Evolutionary conservation across 2,329 filamentous ascomycete genomes (phyloP), one percentile per base, ranked within the genome.

Genomic region (Aspergillus costaricaensis): DNA sequence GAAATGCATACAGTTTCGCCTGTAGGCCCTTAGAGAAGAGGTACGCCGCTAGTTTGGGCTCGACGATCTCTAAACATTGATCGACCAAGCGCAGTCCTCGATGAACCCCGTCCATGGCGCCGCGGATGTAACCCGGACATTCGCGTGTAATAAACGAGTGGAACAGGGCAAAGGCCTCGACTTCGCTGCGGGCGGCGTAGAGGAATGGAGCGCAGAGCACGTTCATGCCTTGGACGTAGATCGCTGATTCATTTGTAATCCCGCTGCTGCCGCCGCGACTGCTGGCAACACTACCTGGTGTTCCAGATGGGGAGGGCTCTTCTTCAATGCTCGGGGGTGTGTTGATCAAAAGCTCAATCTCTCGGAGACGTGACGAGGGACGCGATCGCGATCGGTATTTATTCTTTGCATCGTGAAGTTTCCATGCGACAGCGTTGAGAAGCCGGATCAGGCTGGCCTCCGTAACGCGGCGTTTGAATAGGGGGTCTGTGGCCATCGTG

Each of bases 221-320:
- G 74, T 99, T 99, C 94, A 99, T 98, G 67, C 95, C 95, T 77
- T 99, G 95, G 2, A 99, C 94, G 70, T 99, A 99, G 43, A 91
- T 93, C 32, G 92, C 91, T 10, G 91, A 85, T 68, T 91, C 89
- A 32, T 80, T 79, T 66, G 88, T 84, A 36, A 65, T 63, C 19
- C 61, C 59, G 57, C 51, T 39, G 30, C 61, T 61, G 17, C 59
- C 62, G 41, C 44, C 59, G 23, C 62, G 60, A 59, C 61, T 65
- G n/a, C 61, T 67, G 50, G 55, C 39, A 38, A 60, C 60, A 19
- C 61, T 67, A 38, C 62, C 60, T 58, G 64, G 59, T 50, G 62
- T 65, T 59, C 58, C 27, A 47, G 60, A 63, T 21, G 55, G 55
- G 62, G 87, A 83, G 70, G 85, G 65, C 14, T 72, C 69, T 43